Evolutionary conservation across 768 basidiomycete species (phyloP), one percentile per base, ranked within the genome.

Genomic region (Zangia roseola): DNA sequence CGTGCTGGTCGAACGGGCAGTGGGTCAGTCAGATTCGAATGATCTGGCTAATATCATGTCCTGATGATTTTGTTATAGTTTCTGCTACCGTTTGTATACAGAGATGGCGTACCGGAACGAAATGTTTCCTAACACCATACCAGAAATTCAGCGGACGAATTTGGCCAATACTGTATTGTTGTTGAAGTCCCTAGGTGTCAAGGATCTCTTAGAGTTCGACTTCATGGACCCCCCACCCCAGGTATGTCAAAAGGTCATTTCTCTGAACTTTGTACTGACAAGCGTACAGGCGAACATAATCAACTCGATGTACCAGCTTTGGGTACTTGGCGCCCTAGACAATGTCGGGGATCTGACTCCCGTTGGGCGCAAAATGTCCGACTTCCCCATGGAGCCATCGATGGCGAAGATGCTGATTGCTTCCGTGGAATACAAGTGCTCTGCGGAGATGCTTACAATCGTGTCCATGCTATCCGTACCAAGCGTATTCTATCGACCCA

Each of bases 201-300:
- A 97, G 74, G 93, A 98, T 64, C 71, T 97, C 35, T 78, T 99
- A 19, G 95, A 99, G 69, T 99, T 98, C 62, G 95, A 98, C 70
- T 99, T 99, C 65, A 98, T 99, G 97, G 97, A 99, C 66, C 97
- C 97, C n/a, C 97, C 97, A 19, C 97, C 97, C n/a, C 94, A 95
- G 79, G 91, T 86, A 58, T 46, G 68, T 56, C 40, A 40, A 25
- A 40, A 24, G 23, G n/a, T n/a, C 5, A 10, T 35, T 14, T 25
- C 33, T 33, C 14, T 26, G 6, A 21, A 28, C 0, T 2, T n/a
- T 23, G 36, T 16, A 39, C 24, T 54, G 45, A 58, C 45, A 14
- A 35, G 30, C 42, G 4, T 30, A 4, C 55, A 94, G 86, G 91
- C 91, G 45, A 97, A 97, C 64, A 99, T 98, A 58, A 75, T 99